Evolutionary conservation across 2,329 filamentous ascomycete genomes (phyloP).

Genomic region (Neonectria faginata): DNA sequence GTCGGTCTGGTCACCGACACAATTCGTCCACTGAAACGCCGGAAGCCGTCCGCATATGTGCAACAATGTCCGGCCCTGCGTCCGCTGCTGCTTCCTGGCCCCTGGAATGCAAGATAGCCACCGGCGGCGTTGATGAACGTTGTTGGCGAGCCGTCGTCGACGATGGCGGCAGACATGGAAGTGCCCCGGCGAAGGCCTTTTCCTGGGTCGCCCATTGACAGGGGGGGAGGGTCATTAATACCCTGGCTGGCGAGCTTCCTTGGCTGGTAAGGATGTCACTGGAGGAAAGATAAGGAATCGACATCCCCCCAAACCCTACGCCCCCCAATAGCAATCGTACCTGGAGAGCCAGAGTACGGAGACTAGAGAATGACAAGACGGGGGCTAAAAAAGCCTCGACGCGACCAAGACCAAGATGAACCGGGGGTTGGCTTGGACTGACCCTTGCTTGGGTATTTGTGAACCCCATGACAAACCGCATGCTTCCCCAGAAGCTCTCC

Average conservation of each 20-base stretch:
- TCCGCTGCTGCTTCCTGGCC: not conserved
- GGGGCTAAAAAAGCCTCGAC: not conserved
- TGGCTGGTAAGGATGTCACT: constrained; percentile 4
- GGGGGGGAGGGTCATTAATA: not conserved
- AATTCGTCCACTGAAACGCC: constrained; percentile 1
- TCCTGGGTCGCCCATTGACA: not conserved
- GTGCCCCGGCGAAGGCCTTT: not conserved
- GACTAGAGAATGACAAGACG: not conserved
- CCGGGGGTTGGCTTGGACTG: not conserved
- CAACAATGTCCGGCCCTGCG: constrained; percentile 12
- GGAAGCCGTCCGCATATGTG: not conserved
- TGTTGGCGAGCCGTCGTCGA: not conserved
- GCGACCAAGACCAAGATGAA: not conserved
- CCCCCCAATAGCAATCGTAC: not conserved
- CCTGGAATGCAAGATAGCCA: not conserved
- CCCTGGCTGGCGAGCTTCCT: not conserved
- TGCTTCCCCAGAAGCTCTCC: constrained; percentile 13
- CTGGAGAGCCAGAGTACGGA: not conserved
- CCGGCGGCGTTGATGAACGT: not conserved
- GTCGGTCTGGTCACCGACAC: not conserved
- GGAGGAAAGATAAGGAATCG: not conserved
- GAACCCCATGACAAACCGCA: constrained; percentile 30
- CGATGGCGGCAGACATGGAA: not conserved
- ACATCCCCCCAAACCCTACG: not conserved
- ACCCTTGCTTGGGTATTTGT: constrained; percentile 18